Conservation (phyloP, 805 yeast species). For the Cyberlindnera japonica region DNA sequence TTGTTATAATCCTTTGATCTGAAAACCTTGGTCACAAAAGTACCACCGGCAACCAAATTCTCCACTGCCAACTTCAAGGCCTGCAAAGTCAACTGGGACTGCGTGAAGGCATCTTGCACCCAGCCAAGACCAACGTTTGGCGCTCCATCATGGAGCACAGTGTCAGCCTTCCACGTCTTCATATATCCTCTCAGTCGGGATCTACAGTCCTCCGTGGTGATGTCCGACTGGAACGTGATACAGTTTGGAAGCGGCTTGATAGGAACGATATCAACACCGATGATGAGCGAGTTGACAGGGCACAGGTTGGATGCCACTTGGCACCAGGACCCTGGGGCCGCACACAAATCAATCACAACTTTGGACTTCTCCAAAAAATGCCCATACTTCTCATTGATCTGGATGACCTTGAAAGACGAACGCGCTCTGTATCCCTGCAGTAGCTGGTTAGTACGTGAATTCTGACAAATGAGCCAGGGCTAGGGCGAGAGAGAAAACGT, state of each 20-base stretch:
- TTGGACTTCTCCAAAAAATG: conserved; percentile 91
- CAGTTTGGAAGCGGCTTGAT: conserved; percentile 94
- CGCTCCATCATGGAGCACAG: conserved; percentile 98
- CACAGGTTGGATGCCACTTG: conserved; percentile 94
- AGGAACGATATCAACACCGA: conserved; percentile 98
- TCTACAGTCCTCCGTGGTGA: conserved; percentile 97
- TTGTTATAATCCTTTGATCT: conserved; percentile 98
- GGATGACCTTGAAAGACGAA: conserved; percentile 93
- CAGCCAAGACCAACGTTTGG: conserved; percentile 99
- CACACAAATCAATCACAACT: conserved; percentile 96
- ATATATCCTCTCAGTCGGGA: conserved; percentile 90
- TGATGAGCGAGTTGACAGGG: conserved; percentile 88
- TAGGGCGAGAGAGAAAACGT: conserved; percentile 4
- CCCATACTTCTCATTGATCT: conserved; percentile 94
- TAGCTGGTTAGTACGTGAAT: background rate
- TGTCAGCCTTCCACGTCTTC: conserved; percentile 99
- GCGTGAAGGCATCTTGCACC: conserved; percentile 99
- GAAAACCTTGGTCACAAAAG: conserved; percentile 94
- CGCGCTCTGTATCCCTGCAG: conserved; percentile 89
- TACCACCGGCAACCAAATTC: conserved; percentile 86
- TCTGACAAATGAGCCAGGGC: conserved; percentile 1
- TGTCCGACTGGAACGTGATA: conserved; percentile 93
- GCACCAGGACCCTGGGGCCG: conserved; percentile 99
- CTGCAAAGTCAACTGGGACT: conserved; percentile 91
- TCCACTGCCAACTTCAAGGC: conserved; percentile 93